Conservation (phyloP, 2,329 filamentous ascomycete genomes). For the Sporothrix phasma region DNA sequence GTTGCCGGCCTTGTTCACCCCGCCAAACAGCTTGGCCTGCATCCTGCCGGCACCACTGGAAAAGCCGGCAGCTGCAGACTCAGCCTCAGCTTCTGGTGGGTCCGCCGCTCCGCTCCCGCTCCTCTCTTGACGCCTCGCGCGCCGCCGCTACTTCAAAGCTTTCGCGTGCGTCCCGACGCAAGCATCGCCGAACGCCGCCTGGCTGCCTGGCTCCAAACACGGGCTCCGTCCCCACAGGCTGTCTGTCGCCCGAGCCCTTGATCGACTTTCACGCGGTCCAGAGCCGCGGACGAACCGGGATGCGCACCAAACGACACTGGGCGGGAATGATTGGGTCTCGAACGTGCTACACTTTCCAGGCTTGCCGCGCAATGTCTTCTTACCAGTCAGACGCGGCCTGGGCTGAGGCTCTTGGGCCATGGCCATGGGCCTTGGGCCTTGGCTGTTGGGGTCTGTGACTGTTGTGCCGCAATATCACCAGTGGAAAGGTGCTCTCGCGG, state of each 20-base stretch:
- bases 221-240: constrained; percentile 31
- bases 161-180: constrained; percentile 49
- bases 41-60: constrained; percentile 30
- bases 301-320: constrained; percentile 22
- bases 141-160: constrained; percentile 40
- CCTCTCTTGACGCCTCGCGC: constrained; percentile 26
- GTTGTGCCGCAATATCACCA: constrained; percentile 30
- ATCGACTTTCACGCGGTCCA: background rate
- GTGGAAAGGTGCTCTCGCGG: constrained; percentile 76
- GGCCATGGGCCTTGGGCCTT: background rate
- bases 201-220: constrained; percentile 67
- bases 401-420: background rate
- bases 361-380: constrained; percentile 48
- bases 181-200: constrained; percentile 65
- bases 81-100: too few relatives aligned
- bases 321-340: constrained; percentile 8
- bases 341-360: constrained; percentile 41
- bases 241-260: background rate
- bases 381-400: constrained; percentile 20
- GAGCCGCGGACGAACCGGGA: constrained; percentile 18
- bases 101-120: constrained; percentile 32
- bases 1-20: constrained; percentile 32
- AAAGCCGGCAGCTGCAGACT: background rate
- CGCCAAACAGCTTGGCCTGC: constrained; percentile 42
- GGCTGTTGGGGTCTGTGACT: background rate